These are phyloP conservation scores for Solanum piurae DNA, from an alignment of 257 asterid species.

Conservation along the genomic window DNA sequence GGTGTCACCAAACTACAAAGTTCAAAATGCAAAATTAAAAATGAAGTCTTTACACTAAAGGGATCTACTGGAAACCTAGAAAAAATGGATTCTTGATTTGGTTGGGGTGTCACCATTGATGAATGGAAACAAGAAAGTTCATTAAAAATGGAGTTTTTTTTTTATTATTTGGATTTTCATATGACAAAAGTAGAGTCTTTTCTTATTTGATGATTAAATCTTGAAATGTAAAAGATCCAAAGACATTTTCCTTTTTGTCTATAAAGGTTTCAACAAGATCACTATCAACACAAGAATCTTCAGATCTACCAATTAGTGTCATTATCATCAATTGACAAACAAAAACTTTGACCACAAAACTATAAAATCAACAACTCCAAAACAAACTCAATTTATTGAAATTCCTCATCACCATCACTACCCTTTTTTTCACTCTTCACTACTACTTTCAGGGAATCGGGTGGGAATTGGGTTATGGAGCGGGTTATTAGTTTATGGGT, in stretches of 20 bases:
- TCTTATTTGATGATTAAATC: not conserved
- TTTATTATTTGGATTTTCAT: not conserved
- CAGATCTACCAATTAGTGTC: slow-evolving; percentile 57
- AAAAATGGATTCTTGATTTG: not conserved
- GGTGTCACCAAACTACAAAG: not conserved
- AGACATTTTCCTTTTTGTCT: not conserved
- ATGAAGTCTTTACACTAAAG: not conserved
- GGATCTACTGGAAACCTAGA: not conserved
- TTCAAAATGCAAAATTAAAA: not conserved
- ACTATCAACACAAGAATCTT: not conserved
- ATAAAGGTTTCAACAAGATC: not conserved
- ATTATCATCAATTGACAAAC: slow-evolving; percentile 17
- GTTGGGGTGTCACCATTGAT: not conserved
- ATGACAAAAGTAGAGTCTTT: not conserved
- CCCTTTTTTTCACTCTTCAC: not conserved
- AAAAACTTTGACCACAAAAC: slow-evolving; percentile 19
- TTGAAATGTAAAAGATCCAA: not conserved
- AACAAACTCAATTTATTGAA: not conserved
- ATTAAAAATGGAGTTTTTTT: not conserved
- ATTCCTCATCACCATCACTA: not conserved
- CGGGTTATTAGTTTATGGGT: no score
- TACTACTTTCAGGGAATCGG: not conserved
- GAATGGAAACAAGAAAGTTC: not conserved
- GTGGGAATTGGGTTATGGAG: no score
- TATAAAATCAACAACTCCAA: not conserved